phyloP scores from a whole-genome alignment of 1,284 basidiomycete species.

The Gymnopus androsaceus region DNA sequence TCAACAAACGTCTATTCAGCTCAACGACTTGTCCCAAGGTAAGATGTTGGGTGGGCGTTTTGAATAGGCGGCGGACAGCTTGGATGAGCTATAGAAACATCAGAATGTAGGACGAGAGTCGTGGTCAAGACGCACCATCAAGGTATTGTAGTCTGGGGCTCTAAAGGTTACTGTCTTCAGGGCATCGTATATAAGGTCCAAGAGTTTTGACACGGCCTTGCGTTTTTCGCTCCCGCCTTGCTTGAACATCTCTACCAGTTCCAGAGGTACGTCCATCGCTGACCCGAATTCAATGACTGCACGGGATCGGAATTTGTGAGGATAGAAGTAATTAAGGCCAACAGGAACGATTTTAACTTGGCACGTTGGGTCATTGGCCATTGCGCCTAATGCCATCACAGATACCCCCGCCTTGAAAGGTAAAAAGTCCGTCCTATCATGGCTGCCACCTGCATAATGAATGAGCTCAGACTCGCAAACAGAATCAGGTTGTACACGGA shows the following conservation, averaged over 20 bases:
- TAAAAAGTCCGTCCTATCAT: slow-evolving; percentile 92
- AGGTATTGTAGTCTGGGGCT: slow-evolving; percentile 96
- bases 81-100: slow-evolving; percentile 74
- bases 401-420: slow-evolving; percentile 96
- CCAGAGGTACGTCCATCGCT: slow-evolving; percentile 85
- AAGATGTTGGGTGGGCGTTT: slow-evolving; percentile 91
- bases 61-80: slow-evolving; percentile 92
- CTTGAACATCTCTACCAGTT: slow-evolving; percentile 89
- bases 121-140: slow-evolving; percentile 68
- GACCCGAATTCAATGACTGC: slow-evolving; percentile 98
- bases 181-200: slow-evolving; percentile 92
- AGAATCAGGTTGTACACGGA: slow-evolving; percentile 32
- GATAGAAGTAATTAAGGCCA: slow-evolving; percentile 94
- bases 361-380: slow-evolving; percentile 84
- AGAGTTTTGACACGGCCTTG: slow-evolving; percentile 86
- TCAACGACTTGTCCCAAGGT: slow-evolving; percentile 97
- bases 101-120: slow-evolving; percentile 2
- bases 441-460: slow-evolving; percentile 77
- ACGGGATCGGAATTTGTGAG: slow-evolving; percentile 91
- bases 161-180: slow-evolving; percentile 96
- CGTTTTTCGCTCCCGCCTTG: slow-evolving; percentile 88
- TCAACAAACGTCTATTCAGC: slow-evolving; percentile 91
- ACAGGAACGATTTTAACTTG: slow-evolving; percentile 93
- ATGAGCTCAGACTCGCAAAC: slow-evolving; percentile 7
- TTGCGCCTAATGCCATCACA: slow-evolving; percentile 95